These are phyloP conservation scores for Uronychia binucleata DNA, from an alignment of 73 alveolate genomes.

Conservation along the genomic window DNA sequence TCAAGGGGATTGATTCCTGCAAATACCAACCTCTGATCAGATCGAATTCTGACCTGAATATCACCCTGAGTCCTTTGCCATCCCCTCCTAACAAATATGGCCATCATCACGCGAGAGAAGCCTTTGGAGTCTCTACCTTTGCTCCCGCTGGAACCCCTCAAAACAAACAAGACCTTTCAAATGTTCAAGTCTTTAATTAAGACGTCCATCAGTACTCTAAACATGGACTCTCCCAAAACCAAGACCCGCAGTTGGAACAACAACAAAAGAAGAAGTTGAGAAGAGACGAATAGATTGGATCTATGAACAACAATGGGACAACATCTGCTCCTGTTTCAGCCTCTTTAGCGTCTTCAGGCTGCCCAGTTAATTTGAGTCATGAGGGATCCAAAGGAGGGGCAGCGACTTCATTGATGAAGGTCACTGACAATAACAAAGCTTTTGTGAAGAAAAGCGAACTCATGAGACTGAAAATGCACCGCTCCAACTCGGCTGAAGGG, in stretches of 20 bases:
- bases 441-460: neutral
- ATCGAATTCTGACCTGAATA: neutral
- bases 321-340: neutral
- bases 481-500: constrained; percentile 5
- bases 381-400: neutral
- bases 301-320: no score
- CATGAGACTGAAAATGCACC: neutral
- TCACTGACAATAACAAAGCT: neutral
- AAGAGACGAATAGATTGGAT: no score
- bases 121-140: neutral
- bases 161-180: neutral
- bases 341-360: neutral
- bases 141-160: neutral
- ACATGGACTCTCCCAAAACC: no score
- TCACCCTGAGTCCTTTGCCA: neutral
- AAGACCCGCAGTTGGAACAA: no score
- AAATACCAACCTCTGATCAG: constrained; percentile 63
- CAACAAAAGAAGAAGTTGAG: no score
- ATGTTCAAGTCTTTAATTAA: no score
- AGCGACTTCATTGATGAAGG: neutral
- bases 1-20: constrained; percentile 57
- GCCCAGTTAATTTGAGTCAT: neutral
- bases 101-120: neutral
- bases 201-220: no score
- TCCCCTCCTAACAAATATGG: constrained; percentile 1